phyloP scores from a whole-genome alignment of 2,329 filamentous ascomycete genomes.

The Meredithiella fracta region DNA sequence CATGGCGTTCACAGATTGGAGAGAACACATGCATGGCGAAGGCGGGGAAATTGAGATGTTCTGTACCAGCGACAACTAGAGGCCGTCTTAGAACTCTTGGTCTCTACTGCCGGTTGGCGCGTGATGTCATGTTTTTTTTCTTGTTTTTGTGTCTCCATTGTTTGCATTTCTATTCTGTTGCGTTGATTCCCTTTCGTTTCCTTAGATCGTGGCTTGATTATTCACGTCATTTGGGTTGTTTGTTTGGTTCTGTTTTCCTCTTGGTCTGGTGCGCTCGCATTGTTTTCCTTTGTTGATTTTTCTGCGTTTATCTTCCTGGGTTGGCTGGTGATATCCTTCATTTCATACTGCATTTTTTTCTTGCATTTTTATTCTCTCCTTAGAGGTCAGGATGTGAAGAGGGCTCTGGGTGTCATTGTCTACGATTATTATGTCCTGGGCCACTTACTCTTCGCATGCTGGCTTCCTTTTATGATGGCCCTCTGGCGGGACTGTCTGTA shows the following conservation, averaged over 20 bases:
- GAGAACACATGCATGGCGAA: constrained; percentile 48
- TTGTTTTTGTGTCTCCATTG: constrained; percentile 4
- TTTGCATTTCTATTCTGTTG: constrained; percentile 8
- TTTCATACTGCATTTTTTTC: constrained; percentile 1
- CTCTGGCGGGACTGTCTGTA: no score
- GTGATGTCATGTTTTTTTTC: constrained; percentile 2
- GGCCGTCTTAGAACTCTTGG: constrained; percentile 1
- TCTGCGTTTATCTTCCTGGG: constrained; percentile 2
- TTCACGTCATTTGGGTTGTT: constrained; percentile 4
- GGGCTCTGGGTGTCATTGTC: background rate
- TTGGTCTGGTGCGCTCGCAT: constrained; percentile 13
- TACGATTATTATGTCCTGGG: background rate
- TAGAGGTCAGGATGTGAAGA: background rate
- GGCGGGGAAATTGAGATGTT: constrained; percentile 84
- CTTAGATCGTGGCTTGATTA: background rate
- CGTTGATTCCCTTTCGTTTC: constrained; percentile 1
- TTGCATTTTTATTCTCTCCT: background rate
- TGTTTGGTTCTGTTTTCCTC: background rate
- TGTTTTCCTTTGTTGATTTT: constrained; percentile 17
- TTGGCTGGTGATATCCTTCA: constrained; percentile 7
- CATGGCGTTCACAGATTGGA: constrained; percentile 88
- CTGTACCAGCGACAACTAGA: constrained; percentile 41
- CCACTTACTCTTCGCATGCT: background rate
- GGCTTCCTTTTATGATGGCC: background rate
- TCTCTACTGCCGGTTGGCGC: background rate